Conservation (phyloP, 75 land plant genomes). For the Selaginella moellendorffii region DNA sequence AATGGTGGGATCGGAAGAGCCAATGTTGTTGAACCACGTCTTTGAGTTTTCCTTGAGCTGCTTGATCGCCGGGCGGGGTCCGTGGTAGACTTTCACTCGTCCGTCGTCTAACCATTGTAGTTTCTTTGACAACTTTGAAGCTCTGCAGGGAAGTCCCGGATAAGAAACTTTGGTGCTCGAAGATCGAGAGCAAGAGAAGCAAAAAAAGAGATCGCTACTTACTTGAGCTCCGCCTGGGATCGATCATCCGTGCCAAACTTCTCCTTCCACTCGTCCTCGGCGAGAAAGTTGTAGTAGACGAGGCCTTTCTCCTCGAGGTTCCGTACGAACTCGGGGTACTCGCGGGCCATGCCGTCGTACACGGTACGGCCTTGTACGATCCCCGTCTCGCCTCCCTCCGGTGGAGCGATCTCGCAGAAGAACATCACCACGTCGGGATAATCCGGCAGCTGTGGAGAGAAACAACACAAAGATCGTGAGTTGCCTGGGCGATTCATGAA, state of each 20-base stretch:
- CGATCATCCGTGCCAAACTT: not conserved
- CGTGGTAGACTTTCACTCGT: not conserved
- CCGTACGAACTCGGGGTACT: not conserved
- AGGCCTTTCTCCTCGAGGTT: slow-evolving; percentile 1
- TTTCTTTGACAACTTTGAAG: not conserved
- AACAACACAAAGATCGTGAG: not conserved
- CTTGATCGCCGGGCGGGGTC: not conserved
- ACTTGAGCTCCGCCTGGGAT: not conserved
- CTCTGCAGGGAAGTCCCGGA: not conserved
- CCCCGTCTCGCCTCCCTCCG: slow-evolving; percentile 1
- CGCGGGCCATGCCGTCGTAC: not conserved
- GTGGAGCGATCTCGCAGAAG: slow-evolving; percentile 4
- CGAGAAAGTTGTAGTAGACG: slow-evolving; percentile 1
- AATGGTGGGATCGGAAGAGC: not conserved
- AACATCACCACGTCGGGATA: not conserved
- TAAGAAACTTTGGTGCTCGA: not conserved
- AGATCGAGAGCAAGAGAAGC: not conserved
- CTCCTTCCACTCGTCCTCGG: not conserved
- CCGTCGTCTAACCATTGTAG: not conserved
- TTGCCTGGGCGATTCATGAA: not conserved
- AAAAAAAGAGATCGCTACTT: not conserved
- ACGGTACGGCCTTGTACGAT: not conserved
- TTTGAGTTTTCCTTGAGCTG: not conserved
- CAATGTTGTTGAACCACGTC: not conserved
- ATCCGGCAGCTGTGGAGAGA: not conserved